Conservation (phyloP, 108 stramenopile genomes). For the Licmophora abbreviata region DNA sequence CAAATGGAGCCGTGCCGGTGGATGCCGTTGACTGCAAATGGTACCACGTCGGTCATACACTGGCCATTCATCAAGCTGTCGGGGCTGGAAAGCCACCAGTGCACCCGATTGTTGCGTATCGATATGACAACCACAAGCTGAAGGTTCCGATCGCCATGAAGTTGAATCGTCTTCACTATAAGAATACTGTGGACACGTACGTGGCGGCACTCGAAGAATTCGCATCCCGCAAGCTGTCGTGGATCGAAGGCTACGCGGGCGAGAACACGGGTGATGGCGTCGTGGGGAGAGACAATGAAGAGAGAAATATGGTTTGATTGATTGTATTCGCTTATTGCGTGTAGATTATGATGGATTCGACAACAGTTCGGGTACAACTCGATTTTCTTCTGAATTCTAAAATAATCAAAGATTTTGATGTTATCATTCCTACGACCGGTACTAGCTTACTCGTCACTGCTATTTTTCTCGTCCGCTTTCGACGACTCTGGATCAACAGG, state of each 20-base stretch:
- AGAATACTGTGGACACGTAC: slow-evolving; percentile 34
- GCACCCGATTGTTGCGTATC: slow-evolving; percentile 5
- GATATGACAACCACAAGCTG: slow-evolving; percentile 13
- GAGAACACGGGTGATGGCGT: slow-evolving; percentile 53
- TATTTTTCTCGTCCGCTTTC: background rate
- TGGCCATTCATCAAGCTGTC: slow-evolving; percentile 18
- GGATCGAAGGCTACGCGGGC: slow-evolving; percentile 46
- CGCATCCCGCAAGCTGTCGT: slow-evolving; percentile 21
- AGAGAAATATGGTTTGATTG: slow-evolving; percentile 27
- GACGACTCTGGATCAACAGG: background rate
- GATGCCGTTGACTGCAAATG: slow-evolving; percentile 14
- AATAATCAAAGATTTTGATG: too few species aligned
- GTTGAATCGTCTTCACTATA: slow-evolving; percentile 35
- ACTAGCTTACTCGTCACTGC: too few species aligned
- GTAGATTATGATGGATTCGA: too few species aligned
- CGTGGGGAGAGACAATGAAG: slow-evolving; percentile 34
- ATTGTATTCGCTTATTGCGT: too few species aligned
- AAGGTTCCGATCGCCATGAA: slow-evolving; percentile 19
- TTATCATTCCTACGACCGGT: too few species aligned
- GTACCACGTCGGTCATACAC: slow-evolving; percentile 47
- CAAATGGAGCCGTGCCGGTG: slow-evolving; percentile 28
- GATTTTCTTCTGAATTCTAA: too few species aligned
- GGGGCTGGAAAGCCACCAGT: background rate
- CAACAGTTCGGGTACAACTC: too few species aligned
- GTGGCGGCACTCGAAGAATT: slow-evolving; percentile 44